These are phyloP conservation scores for Scenedesmus sp. DNA, from an alignment of 163 green algal genomes.

Conservation along the genomic window DNA sequence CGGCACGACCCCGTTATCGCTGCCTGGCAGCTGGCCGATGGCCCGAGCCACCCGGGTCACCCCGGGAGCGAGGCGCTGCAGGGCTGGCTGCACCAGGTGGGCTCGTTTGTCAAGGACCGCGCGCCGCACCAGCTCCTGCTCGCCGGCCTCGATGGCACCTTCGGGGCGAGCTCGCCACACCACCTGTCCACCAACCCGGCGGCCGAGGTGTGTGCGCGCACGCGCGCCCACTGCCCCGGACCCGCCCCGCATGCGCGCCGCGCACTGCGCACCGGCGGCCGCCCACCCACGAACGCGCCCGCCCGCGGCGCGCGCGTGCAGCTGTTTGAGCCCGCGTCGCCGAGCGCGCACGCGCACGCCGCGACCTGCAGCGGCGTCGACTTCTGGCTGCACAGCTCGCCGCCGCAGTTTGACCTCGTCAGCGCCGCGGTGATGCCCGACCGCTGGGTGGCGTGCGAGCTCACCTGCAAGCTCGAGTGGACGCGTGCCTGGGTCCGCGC, in stretches of 20 bases:
- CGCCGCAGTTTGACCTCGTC: constrained; percentile 2
- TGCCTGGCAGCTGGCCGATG: constrained; percentile 35
- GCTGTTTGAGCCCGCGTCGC: neutral
- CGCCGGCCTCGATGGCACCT: constrained; percentile 13
- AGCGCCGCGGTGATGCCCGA: constrained; percentile 15
- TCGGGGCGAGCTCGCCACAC: constrained; percentile 28
- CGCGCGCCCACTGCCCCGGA: too few relatives aligned
- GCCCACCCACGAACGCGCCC: neutral
- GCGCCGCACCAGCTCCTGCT: constrained; percentile 31
- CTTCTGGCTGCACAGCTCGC: constrained; percentile 24
- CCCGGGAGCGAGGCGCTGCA: constrained; percentile 2
- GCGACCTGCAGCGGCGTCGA: neutral
- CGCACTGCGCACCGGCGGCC: neutral
- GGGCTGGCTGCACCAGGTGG: constrained; percentile 27
- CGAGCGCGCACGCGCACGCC: neutral
- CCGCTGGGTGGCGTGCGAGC: constrained; percentile 22
- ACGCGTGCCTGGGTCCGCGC: neutral
- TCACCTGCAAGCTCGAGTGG: constrained; percentile 6
- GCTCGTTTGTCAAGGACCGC: constrained; percentile 6
- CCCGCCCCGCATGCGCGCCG: too few relatives aligned
- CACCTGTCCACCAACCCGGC: constrained; percentile 19
- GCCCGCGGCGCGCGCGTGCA: neutral
- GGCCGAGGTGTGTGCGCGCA: constrained; percentile 14
- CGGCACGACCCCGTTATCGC: constrained; percentile 23
- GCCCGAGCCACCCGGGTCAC: constrained; percentile 1